Evolutionary conservation across 768 basidiomycete species (phyloP), one percentile per base, ranked within the genome.

Genomic region (Scleroderma bovista): DNA sequence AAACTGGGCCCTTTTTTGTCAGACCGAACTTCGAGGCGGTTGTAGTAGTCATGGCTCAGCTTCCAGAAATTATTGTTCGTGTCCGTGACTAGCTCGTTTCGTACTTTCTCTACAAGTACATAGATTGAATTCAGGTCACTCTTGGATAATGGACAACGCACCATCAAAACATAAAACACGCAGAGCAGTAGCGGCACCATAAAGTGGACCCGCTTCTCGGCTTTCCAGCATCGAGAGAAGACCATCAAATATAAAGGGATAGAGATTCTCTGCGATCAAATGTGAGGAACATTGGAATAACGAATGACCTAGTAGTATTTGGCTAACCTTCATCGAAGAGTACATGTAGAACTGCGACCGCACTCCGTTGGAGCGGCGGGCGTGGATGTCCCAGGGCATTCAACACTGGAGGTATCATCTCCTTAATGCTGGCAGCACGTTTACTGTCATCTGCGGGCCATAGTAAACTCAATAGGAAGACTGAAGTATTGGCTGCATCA

Each of bases 31-130:
- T 51, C 31, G 6, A 63, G 46, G 10, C 46, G 52, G 1, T 57
- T 48, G 7, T 62, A 59, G 45, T 60, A 64, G 3, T 60, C 48
- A 3, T 53, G 20, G 15, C 58, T 56, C 53, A 65, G 34, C 0
- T 51, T 13, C 63, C 49, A 51, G 36, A 64, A 62, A 8, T 47
- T 17, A 0, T 54, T 48, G 6, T 53, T 46, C 7, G 19, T 48
- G 6, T 53, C 46, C 7, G 19, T 38, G 10, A 54, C 24, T 5
- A 65, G 51, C 23, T 23, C 55, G 13, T 59, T 53, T 22, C 60
- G 57, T 6, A 64, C 53, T 2, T 39, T 26, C 7, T 48, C 63
- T 64, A 38, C 9, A 39, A 3, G 6, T 15, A 6, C 29, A n/a
- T 9, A 29, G 9, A 29, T 5, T 29, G 9, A 29, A 9, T 29